Percentiles rank a stretch among this genome's conserved stretches.
These are phyloP conservation scores for Verbena officinalis DNA, from an alignment of 257 asterid genomes.

Conservation along the genomic window DNA sequence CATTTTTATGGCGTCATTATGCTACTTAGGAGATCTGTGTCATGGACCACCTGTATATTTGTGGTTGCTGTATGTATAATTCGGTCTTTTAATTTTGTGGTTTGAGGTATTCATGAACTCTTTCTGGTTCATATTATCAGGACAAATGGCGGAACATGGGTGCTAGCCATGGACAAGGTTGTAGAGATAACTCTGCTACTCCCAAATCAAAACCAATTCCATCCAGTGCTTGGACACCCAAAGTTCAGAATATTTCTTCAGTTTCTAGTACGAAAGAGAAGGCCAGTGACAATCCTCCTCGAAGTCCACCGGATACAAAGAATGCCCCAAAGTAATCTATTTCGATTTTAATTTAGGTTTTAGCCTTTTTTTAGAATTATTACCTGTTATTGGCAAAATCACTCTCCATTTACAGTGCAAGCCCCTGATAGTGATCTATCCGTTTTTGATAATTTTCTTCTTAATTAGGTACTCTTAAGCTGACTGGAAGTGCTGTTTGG, in stretches of 20 bases:
- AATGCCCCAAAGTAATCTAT: slow-evolving; percentile 29
- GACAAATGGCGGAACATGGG: slow-evolving; percentile 59
- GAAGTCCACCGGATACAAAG: slow-evolving; percentile 24
- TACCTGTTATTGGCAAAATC: not conserved
- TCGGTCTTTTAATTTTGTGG: not conserved
- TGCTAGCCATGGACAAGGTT: slow-evolving; percentile 31
- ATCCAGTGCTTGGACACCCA: slow-evolving; percentile 12
- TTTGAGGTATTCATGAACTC: slow-evolving; percentile 12
- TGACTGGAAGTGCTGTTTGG: slow-evolving; percentile 5
- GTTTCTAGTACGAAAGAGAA: slow-evolving; percentile 28
- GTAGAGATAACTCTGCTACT: slow-evolving; percentile 31
- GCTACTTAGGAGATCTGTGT: not conserved
- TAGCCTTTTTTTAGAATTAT: slow-evolving; percentile 10
- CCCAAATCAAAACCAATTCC: slow-evolving; percentile 25
- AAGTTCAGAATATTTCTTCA: slow-evolving; percentile 18
- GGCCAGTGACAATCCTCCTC: slow-evolving; percentile 23
- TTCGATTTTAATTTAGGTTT: slow-evolving; percentile 13
- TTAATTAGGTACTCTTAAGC: not conserved
- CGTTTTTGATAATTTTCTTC: not conserved
- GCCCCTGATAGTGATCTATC: slow-evolving; percentile 6
- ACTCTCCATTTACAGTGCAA: not conserved
- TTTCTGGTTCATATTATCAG: slow-evolving; percentile 36
- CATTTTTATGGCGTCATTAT: not conserved
- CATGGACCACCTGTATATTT: slow-evolving; percentile 1
- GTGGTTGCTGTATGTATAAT: slow-evolving; percentile 5